Conservation (phyloP, 163 green algal genomes). For the Chlamydomonas reinhardtii region DNA sequence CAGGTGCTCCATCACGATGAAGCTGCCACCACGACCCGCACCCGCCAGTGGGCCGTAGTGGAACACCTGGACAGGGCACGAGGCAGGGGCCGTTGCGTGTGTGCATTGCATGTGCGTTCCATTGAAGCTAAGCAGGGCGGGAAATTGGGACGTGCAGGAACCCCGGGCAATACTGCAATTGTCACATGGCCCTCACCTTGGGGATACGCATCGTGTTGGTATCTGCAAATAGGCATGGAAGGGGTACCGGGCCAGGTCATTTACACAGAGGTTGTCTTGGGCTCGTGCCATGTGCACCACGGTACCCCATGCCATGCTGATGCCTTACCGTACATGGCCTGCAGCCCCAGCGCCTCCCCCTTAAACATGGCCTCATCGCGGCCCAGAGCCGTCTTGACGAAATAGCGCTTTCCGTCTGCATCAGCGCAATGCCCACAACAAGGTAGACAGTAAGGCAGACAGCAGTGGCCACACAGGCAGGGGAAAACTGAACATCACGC, state of each 20-base stretch:
- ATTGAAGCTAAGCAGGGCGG: too few relatives aligned
- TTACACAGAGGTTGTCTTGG: too few relatives aligned
- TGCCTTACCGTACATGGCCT: conserved; percentile 85
- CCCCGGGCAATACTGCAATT: too few relatives aligned
- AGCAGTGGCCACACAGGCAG: too few relatives aligned
- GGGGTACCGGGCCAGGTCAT: too few relatives aligned
- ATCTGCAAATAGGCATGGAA: conserved; percentile 67
- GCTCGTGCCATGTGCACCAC: neutral
- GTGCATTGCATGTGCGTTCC: too few relatives aligned
- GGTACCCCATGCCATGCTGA: neutral
- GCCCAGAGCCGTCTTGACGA: conserved; percentile 79
- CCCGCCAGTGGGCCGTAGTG: conserved; percentile 59
- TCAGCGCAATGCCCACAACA: too few relatives aligned
- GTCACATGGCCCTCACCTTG: conserved; percentile 61
- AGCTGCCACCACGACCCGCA: conserved; percentile 67
- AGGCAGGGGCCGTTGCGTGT: neutral
- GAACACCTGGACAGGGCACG: conserved; percentile 45
- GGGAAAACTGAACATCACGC: too few relatives aligned
- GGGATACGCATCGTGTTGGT: conserved; percentile 81
- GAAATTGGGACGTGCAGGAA: too few relatives aligned
- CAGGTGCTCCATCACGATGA: conserved; percentile 97
- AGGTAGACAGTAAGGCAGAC: neutral
- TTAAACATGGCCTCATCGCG: conserved; percentile 85
- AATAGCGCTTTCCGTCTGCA: conserved; percentile 63
- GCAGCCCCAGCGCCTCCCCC: conserved; percentile 88